Evolutionary conservation across 257 asterid species (phyloP).

Genomic region (Rehmannia glutinosa): DNA sequence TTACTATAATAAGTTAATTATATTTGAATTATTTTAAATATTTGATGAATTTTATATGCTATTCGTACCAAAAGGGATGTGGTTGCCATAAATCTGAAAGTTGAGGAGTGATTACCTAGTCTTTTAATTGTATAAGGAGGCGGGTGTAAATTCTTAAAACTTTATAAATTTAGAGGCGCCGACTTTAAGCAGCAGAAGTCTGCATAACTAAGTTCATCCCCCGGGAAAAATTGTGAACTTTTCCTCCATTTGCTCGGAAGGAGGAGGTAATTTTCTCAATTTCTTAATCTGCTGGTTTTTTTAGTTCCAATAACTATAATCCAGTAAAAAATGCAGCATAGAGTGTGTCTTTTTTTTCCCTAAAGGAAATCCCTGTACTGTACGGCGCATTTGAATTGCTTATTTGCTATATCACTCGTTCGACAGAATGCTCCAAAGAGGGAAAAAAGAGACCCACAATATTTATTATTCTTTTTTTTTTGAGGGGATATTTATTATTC

Average conservation of each 20-base stretch:
- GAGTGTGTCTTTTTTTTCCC: neutral
- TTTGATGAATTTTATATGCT: too few relatives aligned
- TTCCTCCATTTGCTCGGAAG: neutral
- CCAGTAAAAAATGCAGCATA: neutral
- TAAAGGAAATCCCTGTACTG: neutral
- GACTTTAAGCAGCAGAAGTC: slow-evolving; percentile 2
- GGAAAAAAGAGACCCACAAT: neutral
- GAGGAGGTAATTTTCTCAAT: slow-evolving; percentile 8
- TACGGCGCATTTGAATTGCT: neutral
- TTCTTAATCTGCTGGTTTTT: neutral
- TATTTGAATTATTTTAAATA: too few relatives aligned
- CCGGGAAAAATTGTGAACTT: neutral
- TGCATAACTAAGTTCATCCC: neutral
- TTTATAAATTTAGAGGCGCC: slow-evolving; percentile 1
- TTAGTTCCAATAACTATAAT: neutral
- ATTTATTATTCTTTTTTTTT: neutral
- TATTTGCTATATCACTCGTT: slow-evolving; percentile 21
- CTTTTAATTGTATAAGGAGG: neutral
- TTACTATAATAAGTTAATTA: too few relatives aligned
- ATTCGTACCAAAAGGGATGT: neutral
- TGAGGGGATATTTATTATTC: neutral
- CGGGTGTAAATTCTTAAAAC: slow-evolving; percentile 6
- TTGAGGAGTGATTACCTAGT: neutral
- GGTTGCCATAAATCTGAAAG: neutral
- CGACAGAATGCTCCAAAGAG: slow-evolving; percentile 28